A percentile compares a stretch with the other conserved stretches of the same genome.
phyloP scores from a whole-genome alignment of 2,329 filamentous ascomycete species.

The Periconia digitata region DNA sequence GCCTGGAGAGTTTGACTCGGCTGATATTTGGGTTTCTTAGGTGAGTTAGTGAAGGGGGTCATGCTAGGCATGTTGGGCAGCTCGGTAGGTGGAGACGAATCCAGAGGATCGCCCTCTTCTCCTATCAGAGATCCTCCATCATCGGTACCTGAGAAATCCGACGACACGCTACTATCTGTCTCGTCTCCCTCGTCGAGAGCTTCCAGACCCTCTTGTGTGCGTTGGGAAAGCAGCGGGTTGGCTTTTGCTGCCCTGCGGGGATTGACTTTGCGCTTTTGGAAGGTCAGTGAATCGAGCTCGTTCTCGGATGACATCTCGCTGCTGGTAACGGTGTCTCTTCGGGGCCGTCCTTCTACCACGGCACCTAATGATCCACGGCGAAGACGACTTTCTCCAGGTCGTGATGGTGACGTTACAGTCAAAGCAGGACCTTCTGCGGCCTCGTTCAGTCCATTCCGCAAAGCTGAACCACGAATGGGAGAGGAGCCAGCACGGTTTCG shows the following conservation, averaged over 20 bases:
- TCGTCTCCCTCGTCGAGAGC: slow-evolving; percentile 45
- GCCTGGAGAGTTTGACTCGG: slow-evolving; percentile 58
- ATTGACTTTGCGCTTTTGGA: slow-evolving; percentile 64
- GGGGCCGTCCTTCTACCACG: slow-evolving; percentile 64
- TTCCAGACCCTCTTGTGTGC: slow-evolving; percentile 53
- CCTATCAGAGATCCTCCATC: slow-evolving; percentile 73
- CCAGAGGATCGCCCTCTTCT: slow-evolving; percentile 60
- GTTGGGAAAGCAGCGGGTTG: slow-evolving; percentile 56
- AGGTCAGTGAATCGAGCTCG: slow-evolving; percentile 69
- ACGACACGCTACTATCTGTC: slow-evolving; percentile 43
- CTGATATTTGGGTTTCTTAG: slow-evolving; percentile 59
- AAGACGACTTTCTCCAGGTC: slow-evolving; percentile 49
- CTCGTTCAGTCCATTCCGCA: slow-evolving; percentile 59
- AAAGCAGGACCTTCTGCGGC: slow-evolving; percentile 55
- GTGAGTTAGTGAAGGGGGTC: slow-evolving; percentile 50
- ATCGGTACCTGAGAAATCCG: slow-evolving; percentile 44
- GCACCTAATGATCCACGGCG: slow-evolving; percentile 72
- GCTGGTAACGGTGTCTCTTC: slow-evolving; percentile 77
- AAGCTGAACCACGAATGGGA: slow-evolving; percentile 57
- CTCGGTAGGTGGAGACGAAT: slow-evolving; percentile 54
- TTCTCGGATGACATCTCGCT: slow-evolving; percentile 84
- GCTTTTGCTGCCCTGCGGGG: slow-evolving; percentile 59
- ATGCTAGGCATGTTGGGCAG: slow-evolving; percentile 47
- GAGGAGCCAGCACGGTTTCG: slow-evolving; percentile 85
- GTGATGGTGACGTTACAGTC: slow-evolving; percentile 59